phyloP scores from a whole-genome alignment of 2,329 filamentous ascomycete genomes.

The Ilyonectria robusta region DNA sequence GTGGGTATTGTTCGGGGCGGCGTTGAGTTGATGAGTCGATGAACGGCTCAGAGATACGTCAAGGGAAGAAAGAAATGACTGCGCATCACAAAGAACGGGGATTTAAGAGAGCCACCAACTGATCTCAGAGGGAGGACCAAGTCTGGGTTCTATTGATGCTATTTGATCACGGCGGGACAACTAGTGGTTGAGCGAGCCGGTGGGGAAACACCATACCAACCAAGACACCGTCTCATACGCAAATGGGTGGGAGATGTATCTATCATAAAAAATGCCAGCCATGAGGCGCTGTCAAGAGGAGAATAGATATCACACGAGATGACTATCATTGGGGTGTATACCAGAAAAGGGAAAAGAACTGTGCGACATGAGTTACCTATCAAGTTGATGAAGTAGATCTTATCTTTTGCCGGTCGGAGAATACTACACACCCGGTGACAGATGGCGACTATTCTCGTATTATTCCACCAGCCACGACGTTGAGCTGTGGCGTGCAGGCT shows the following conservation, averaged over 20 bases:
- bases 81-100: background rate
- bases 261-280: background rate
- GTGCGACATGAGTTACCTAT: no score
- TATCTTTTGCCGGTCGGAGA: background rate
- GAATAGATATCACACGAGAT: background rate
- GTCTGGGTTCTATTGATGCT: no score
- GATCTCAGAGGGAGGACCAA: background rate
- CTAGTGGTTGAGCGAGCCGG: background rate
- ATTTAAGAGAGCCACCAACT: background rate
- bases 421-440: background rate
- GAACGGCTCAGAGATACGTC: constrained; percentile 8
- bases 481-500: background rate
- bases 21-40: constrained; percentile 76
- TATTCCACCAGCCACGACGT: background rate
- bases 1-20: constrained; percentile 91
- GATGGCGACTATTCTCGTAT: background rate
- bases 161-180: background rate
- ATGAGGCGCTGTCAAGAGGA: background rate
- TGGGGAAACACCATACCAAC: background rate
- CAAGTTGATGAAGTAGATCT: no score
- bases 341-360: background rate
- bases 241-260: background rate
- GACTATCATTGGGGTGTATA: background rate
- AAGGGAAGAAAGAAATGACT: background rate
- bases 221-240: background rate